These are phyloP conservation scores for Penicillium macrosclerotiorum DNA, from an alignment of 495 filamentous ascomycete genomes.

Conservation along the genomic window DNA sequence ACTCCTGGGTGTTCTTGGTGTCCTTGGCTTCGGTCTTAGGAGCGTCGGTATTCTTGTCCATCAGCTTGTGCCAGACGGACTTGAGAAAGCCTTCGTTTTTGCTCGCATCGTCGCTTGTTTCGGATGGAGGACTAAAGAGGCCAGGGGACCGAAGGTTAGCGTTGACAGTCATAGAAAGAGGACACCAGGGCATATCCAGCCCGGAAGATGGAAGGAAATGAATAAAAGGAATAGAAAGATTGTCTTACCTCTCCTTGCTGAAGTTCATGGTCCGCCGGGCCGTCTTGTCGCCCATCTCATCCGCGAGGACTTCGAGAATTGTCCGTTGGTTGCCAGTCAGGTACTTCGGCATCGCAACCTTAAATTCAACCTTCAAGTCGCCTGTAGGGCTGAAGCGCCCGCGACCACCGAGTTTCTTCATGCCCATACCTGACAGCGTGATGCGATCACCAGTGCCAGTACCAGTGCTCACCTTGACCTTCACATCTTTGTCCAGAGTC, in stretches of 20 bases:
- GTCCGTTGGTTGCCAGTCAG: constrained; percentile 84
- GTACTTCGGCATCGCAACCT: constrained; percentile 91
- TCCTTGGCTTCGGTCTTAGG: constrained; percentile 28
- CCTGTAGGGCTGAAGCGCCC: constrained; percentile 55
- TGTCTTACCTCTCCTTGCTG: constrained; percentile 46
- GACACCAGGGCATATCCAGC: too few relatives aligned
- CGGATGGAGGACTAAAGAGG: constrained; percentile 12
- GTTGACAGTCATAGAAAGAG: constrained; percentile 1
- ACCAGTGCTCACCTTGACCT: constrained; percentile 81
- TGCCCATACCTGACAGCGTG: constrained; percentile 82
- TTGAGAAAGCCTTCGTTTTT: constrained; percentile 85
- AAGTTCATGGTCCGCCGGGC: constrained; percentile 90
- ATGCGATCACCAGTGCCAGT: constrained; percentile 91
- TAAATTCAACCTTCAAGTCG: constrained; percentile 91
- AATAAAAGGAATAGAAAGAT: not conserved
- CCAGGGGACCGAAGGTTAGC: constrained; percentile 10
- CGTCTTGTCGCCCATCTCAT: constrained; percentile 87
- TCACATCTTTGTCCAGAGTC: constrained; percentile 85
- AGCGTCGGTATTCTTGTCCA: constrained; percentile 62
- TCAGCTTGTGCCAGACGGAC: constrained; percentile 84
- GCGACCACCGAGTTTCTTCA: constrained; percentile 70
- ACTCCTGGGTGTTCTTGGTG: constrained; percentile 26
- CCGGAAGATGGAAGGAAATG: too few relatives aligned
- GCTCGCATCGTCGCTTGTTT: constrained; percentile 41
- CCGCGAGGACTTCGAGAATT: constrained; percentile 89